Conservation (phyloP, 331 rosid genomes). For the Quercus phellos region DNA sequence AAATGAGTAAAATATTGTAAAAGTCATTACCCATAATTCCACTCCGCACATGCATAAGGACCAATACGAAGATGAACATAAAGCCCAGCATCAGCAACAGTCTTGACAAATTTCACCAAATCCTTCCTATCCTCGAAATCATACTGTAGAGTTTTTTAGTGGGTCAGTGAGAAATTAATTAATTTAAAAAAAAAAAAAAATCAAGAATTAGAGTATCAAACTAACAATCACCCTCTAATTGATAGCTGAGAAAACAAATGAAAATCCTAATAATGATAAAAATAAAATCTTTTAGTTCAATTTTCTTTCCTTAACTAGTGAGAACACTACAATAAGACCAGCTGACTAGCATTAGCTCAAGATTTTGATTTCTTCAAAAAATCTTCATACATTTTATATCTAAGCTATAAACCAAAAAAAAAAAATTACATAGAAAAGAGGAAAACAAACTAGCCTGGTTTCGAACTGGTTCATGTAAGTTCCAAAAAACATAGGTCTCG, state of each 20-base stretch:
- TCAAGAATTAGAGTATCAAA: neutral
- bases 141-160: conserved; percentile 39
- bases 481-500: conserved; percentile 95
- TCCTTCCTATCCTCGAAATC: conserved; percentile 76
- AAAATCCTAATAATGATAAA: neutral
- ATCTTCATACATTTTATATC: conserved; percentile 1
- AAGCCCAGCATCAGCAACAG: conserved; percentile 76
- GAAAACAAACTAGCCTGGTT: conserved; percentile 53
- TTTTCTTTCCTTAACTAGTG: no score
- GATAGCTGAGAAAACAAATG: conserved; percentile 4
- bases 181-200: neutral
- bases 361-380: no score
- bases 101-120: conserved; percentile 69
- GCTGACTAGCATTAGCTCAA: no score
- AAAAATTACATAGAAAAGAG: neutral
- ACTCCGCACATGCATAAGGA: conserved; percentile 94
- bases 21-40: conserved; percentile 83
- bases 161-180: neutral
- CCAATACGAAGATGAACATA: conserved; percentile 90
- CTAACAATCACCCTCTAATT: no score
- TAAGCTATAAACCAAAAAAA: neutral
- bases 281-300: neutral
- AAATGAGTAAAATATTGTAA: neutral
- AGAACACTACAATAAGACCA: no score
- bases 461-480: conserved; percentile 71